Evolutionary conservation across 495 filamentous ascomycete genomes (phyloP).

Genomic region (Lasiosphaeria miniovina): DNA sequence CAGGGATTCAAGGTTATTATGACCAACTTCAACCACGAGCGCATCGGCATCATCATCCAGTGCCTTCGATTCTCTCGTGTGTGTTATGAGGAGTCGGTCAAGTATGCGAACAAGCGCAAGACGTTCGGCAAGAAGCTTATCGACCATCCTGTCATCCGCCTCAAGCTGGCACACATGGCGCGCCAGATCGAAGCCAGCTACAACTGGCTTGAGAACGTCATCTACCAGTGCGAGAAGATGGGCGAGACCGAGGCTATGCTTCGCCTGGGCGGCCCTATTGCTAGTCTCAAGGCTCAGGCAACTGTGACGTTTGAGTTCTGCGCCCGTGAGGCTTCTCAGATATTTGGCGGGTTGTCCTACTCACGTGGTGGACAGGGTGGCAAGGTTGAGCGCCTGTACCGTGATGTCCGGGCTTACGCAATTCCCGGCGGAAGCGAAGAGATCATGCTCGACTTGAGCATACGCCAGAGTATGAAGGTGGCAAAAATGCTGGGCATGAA

Average conservation of each 20-base stretch:
- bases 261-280: conserved; percentile 91
- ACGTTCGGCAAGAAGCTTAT: conserved; percentile 96
- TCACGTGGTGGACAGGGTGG: conserved; percentile 89
- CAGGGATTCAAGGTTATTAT: conserved; percentile 98
- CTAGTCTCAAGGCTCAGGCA: conserved; percentile 86
- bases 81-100: conserved; percentile 93
- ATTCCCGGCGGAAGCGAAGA: conserved; percentile 97
- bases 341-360: conserved; percentile 94
- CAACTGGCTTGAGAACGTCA: conserved; percentile 95
- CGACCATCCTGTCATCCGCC: conserved; percentile 93
- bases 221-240: conserved; percentile 92
- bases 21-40: conserved; percentile 99
- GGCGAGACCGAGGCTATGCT: conserved; percentile 93
- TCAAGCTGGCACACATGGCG: conserved; percentile 98
- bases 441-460: conserved; percentile 97
- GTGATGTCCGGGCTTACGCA: conserved; percentile 96
- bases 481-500: conserved; percentile 95
- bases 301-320: conserved; percentile 97
- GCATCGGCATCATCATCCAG: conserved; percentile 98
- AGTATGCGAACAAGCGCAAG: conserved; percentile 92
- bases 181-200: conserved; percentile 94
- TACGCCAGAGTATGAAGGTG: conserved; percentile 86
- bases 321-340: conserved; percentile 92
- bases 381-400: conserved; percentile 92
- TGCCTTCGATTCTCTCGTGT: conserved; percentile 92